Percentiles rank a stretch among this genome's conserved stretches.
Evolutionary conservation across 768 basidiomycete species (phyloP).

Genomic region (Boletus insuetus): DNA sequence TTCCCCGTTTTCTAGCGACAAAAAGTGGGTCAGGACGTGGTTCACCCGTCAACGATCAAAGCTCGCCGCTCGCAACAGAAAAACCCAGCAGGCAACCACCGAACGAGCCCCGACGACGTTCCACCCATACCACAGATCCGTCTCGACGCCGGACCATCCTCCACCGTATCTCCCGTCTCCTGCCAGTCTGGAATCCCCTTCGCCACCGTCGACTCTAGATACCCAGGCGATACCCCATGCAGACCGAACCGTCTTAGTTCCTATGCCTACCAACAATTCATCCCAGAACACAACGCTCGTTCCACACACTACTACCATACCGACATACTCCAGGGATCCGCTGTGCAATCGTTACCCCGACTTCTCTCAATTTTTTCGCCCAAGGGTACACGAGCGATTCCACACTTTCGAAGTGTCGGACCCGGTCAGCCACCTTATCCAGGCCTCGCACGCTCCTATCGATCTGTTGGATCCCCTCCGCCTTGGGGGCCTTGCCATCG

Average conservation of each 20-base stretch:
- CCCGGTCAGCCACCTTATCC: neutral
- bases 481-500: neutral
- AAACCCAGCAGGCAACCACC: neutral
- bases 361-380: slow-evolving; percentile 31
- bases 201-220: neutral
- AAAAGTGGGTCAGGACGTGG: slow-evolving; percentile 31
- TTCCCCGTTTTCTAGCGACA: slow-evolving; percentile 17
- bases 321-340: slow-evolving; percentile 31
- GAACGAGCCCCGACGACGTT: slow-evolving; percentile 1
- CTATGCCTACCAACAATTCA: neutral
- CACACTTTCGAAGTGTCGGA: neutral
- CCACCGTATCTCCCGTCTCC: neutral
- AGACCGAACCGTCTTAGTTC: neutral
- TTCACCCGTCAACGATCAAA: slow-evolving; percentile 29
- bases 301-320: neutral
- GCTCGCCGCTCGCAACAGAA: slow-evolving; percentile 11
- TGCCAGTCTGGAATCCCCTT: neutral
- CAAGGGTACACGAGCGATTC: slow-evolving; percentile 12
- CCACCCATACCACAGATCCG: slow-evolving; percentile 3
- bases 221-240: neutral
- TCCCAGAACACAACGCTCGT: neutral
- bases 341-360: slow-evolving; percentile 32
- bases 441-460: neutral
- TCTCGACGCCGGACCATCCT: slow-evolving; percentile 1
- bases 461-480: neutral